Percentiles rank a stretch among this genome's conserved stretches.
Evolutionary conservation across 225 moss, liverwort and hornwort genomes (phyloP).

Genomic region (Physcomitrium patens): DNA sequence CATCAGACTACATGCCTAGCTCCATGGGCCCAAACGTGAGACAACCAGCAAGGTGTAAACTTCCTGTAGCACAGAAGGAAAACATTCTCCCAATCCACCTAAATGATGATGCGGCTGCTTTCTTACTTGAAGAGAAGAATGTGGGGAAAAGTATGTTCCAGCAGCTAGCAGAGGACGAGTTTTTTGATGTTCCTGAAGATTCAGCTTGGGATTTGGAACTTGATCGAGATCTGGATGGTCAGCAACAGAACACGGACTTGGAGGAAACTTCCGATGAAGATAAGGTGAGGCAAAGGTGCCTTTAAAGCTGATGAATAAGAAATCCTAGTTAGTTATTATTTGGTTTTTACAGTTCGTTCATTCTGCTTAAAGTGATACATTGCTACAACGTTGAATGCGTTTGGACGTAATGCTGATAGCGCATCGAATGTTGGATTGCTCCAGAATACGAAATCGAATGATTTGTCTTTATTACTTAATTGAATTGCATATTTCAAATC

Average conservation of each 20-base stretch:
- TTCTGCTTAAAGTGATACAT: background rate
- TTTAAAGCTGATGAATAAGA: background rate
- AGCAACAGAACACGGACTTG: slow-evolving; percentile 45
- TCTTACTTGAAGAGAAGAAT: slow-evolving; percentile 34
- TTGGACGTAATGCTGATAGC: slow-evolving; percentile 28
- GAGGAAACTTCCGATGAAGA: slow-evolving; percentile 75
- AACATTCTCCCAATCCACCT: slow-evolving; percentile 20
- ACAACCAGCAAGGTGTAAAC: slow-evolving; percentile 29
- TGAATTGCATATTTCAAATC: slow-evolving; percentile 9
- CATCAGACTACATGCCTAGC: slow-evolving; percentile 50
- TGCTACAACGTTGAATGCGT: slow-evolving; percentile 4
- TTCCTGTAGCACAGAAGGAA: slow-evolving; percentile 36
- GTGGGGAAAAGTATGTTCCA: slow-evolving; percentile 71
- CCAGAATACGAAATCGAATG: slow-evolving; percentile 20
- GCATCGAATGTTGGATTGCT: slow-evolving; percentile 27
- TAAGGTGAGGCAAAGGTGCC: slow-evolving; percentile 39
- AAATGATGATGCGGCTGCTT: slow-evolving; percentile 21
- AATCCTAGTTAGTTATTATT: too few relatives aligned
- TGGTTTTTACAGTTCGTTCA: too few relatives aligned
- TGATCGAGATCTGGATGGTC: slow-evolving; percentile 41
- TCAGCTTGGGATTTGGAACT: slow-evolving; percentile 71
- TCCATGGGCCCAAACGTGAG: slow-evolving; percentile 31
- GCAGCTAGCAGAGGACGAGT: slow-evolving; percentile 90
- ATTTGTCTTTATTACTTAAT: slow-evolving; percentile 22
- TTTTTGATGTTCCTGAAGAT: slow-evolving; percentile 93